Evolutionary conservation across 2,329 filamentous ascomycete species (phyloP).

Genomic region (Colletotrichum theobromicola): DNA sequence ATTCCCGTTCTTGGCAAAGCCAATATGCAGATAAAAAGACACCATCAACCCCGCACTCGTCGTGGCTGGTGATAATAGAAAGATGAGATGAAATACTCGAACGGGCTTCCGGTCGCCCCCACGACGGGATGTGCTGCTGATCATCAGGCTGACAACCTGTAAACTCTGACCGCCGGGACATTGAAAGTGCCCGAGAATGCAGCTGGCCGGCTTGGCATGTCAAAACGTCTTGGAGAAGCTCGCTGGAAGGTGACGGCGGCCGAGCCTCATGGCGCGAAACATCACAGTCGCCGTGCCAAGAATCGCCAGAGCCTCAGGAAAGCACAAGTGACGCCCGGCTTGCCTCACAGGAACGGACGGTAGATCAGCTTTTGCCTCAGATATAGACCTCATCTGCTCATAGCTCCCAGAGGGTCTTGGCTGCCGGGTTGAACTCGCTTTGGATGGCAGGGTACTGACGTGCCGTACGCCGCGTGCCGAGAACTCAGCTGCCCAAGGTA

Average conservation of each 20-base stretch:
- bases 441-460: neutral
- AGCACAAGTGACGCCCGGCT: neutral
- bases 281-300: neutral
- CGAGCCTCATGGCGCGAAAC: neutral
- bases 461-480: neutral
- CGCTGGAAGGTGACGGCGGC: neutral
- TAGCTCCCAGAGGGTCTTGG: neutral
- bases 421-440: neutral
- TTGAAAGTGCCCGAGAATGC: neutral
- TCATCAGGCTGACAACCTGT: neutral
- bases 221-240: neutral
- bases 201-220: neutral
- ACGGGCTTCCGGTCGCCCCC: neutral
- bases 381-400: neutral
- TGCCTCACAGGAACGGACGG: neutral
- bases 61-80: neutral
- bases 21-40: neutral
- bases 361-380: neutral
- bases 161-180: neutral
- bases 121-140: neutral
- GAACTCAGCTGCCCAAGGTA: neutral
- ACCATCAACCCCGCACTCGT: neutral
- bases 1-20: neutral
- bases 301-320: neutral
- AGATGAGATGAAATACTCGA: neutral